A percentile compares a stretch with the other conserved stretches of the same genome.
Conservation (phyloP, 306 rosid species). For the Vigna nakashimae region DNA sequence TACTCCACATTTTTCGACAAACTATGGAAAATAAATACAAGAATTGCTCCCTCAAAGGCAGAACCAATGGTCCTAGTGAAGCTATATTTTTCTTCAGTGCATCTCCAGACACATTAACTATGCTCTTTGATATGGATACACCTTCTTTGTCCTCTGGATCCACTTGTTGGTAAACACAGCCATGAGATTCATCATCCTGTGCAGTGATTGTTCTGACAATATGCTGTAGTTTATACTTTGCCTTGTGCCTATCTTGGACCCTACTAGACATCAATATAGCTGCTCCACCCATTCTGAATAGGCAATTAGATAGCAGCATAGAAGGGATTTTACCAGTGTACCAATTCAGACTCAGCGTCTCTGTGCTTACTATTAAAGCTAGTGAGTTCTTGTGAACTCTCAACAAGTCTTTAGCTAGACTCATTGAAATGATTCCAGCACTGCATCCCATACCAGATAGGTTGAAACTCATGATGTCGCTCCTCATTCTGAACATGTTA, state of each 20-base stretch:
- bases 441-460: slow-evolving; percentile 81
- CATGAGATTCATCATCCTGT: slow-evolving; percentile 59
- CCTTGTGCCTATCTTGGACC: slow-evolving; percentile 52
- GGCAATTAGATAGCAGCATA: slow-evolving; percentile 69
- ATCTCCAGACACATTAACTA: slow-evolving; percentile 59
- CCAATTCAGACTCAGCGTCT: slow-evolving; percentile 56
- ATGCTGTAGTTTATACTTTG: slow-evolving; percentile 62
- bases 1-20: slow-evolving; percentile 36
- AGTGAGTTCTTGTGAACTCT: slow-evolving; percentile 62
- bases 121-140: slow-evolving; percentile 54
- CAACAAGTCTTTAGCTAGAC: slow-evolving; percentile 64
- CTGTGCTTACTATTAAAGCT: slow-evolving; percentile 70
- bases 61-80: slow-evolving; percentile 63
- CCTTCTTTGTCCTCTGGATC: slow-evolving; percentile 58
- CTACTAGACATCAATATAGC: slow-evolving; percentile 67
- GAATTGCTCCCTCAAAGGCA: slow-evolving; percentile 61
- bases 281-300: slow-evolving; percentile 72
- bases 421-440: slow-evolving; percentile 62
- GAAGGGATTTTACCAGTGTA: slow-evolving; percentile 64
- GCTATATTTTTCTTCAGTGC: slow-evolving; percentile 58
- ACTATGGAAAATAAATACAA: slow-evolving; percentile 46
- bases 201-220: slow-evolving; percentile 65
- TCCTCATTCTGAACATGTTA: slow-evolving; percentile 63
- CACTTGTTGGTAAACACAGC: slow-evolving; percentile 55
- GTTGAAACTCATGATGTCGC: slow-evolving; percentile 60